Evolutionary conservation across 805 yeast genomes (phyloP).

Genomic region (Torulaspora franciscae): DNA sequence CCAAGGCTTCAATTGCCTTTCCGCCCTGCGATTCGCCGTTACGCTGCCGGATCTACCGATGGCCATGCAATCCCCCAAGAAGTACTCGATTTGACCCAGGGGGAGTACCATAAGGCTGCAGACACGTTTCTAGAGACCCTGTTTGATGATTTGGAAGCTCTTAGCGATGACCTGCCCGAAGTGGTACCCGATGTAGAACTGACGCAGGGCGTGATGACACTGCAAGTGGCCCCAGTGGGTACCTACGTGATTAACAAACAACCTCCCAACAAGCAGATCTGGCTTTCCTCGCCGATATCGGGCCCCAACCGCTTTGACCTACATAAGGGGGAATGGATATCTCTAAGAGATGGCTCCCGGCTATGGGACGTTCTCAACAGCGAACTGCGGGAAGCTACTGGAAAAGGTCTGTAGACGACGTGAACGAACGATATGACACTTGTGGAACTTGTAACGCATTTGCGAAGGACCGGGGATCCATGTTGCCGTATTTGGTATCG

Average conservation of each 20-base stretch:
- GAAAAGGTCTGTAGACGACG: not conserved
- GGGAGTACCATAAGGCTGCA: slow-evolving; percentile 59
- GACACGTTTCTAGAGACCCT: slow-evolving; percentile 66
- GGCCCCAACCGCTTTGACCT: slow-evolving; percentile 89
- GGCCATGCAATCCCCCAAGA: slow-evolving; percentile 52
- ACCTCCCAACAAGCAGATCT: slow-evolving; percentile 94
- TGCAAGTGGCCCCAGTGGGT: slow-evolving; percentile 66
- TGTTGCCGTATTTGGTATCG: too few species aligned
- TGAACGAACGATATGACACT: not conserved
- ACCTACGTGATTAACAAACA: slow-evolving; percentile 92
- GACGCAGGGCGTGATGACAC: slow-evolving; percentile 76
- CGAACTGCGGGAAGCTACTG: slow-evolving; percentile 43
- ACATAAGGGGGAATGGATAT: slow-evolving; percentile 70
- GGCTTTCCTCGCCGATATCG: slow-evolving; percentile 90
- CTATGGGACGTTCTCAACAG: slow-evolving; percentile 44
- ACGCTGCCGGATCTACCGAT: slow-evolving; percentile 39
- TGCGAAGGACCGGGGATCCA: too few species aligned
- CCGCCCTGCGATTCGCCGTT: not conserved
- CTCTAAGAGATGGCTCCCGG: slow-evolving; percentile 58
- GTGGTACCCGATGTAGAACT: slow-evolving; percentile 68
- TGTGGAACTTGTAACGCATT: too few species aligned
- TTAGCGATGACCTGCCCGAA: slow-evolving; percentile 58
- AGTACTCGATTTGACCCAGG: slow-evolving; percentile 44
- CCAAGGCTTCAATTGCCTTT: not conserved
- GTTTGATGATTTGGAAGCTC: slow-evolving; percentile 58